Base-by-base conservation (phyloP, 192 early-diverging fungal species). In the Kappamyces sp. region DNA sequence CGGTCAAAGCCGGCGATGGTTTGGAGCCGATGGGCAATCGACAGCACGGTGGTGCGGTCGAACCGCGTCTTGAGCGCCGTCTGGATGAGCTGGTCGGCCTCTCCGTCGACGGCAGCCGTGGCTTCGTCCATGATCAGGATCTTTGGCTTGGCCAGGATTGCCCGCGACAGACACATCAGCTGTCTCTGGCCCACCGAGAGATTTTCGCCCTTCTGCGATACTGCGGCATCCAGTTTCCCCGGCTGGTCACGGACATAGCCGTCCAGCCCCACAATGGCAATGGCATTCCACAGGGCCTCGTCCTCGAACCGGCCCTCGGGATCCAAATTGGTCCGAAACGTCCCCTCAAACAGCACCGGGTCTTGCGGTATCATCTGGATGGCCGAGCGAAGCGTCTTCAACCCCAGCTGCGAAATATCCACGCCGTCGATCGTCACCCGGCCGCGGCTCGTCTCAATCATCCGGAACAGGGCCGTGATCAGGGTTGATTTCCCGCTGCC, bases 141-240 rank as follows among this genome's bases (percentile, higher is more conserved):
- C 9, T 59, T 68, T 8, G 82, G 69, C 51, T 79, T 72, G 5
- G 77, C 64, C 12, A 90, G 64, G 51, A 90, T 71, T 15, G 89
- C 86, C 23, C 86, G 77, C 5, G 84, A 84, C 52, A 90, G 75
- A 64, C 87, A 90, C 42, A 90, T 63, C 13, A 95, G 71, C 67
- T 95, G 92, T 4, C 87, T 74, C 64, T 95, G 86, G 23, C 92
- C 92, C 44, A 88, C 78, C 32, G 74, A 80, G 60, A 81, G 85
- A 66, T 92, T 93, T 31, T 60, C 61, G 6, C 70, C 74, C 57
- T 89, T 90, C 73, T 96, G 91, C 49, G 74, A 80, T 23, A 98
- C 90, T 49, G 78, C 75, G 1, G 83, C 70, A 23, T 96, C 92
- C n/a, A 94, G 68, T 40, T 70, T 62, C 40, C 54, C 55, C 5